Percentiles rank a stretch among this genome's conserved stretches.
Conservation (phyloP, 345 rosid genomes). For the Streptanthus diversifolius region DNA sequence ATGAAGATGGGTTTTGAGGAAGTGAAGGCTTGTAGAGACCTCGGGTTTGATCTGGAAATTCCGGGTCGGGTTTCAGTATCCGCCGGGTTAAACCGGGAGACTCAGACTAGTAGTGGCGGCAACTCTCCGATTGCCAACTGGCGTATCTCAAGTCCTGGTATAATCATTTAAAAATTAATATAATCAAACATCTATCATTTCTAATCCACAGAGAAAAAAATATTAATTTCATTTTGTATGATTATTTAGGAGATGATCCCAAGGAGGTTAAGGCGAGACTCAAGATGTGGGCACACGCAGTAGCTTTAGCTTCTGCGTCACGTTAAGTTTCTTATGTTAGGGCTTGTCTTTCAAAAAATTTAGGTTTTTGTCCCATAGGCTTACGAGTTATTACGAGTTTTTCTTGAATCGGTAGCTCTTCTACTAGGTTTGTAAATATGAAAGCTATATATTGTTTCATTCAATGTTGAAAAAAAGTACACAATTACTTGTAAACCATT, state of each 20-base stretch:
- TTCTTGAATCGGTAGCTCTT: conserved; percentile 8
- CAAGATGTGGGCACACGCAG: conserved; percentile 96
- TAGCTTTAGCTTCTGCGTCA: conserved; percentile 66
- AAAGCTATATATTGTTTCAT: neutral
- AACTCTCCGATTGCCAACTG: conserved; percentile 75
- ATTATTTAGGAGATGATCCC: conserved; percentile 77
- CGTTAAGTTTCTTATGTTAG: conserved; percentile 19
- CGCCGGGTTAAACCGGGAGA: conserved; percentile 38
- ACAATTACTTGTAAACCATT: neutral
- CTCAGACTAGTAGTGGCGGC: conserved; percentile 78
- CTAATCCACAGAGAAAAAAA: neutral
- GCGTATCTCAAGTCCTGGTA: conserved; percentile 94
- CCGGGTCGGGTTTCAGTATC: conserved; percentile 43
- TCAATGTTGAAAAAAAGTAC: neutral
- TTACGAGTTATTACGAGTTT: neutral
- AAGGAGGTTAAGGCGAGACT: conserved; percentile 91
- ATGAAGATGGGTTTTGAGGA: conserved; percentile 84
- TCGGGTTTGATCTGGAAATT: conserved; percentile 84
- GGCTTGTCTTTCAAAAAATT: neutral
- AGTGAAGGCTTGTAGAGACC: conserved; percentile 81
- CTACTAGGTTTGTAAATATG: conserved; percentile 1
- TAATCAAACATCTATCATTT: neutral
- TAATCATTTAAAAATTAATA: neutral
- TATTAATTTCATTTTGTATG: neutral
- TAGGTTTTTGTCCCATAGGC: neutral